Base-by-base conservation (phyloP, 257 asterid genomes). In the Ilex asprella region DNA sequence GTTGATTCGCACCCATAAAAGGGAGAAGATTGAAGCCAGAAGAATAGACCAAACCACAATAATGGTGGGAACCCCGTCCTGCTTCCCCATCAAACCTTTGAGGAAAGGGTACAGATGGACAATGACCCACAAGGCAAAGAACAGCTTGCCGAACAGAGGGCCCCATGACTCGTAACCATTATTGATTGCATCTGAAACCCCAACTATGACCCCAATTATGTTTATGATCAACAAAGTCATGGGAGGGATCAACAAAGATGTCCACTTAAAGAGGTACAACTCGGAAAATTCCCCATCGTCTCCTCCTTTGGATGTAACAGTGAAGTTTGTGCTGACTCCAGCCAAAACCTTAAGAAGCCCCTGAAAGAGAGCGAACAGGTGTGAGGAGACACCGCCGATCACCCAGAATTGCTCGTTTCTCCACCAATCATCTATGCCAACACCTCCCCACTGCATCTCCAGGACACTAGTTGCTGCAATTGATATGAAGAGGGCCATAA, bases 331-430 rank as follows among this genome's bases (percentile, higher is more conserved):
- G 88, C 70, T 81, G 30, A 91, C 96, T 46, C 98, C 98, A 39
- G 84, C 95, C 55, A 88, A 62, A 44, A 91, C 98, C 70, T 91
- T 91, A 55, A 91, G 96, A 27, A 92, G 95, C 71, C 98, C 98
- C 76, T 92, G 98, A 57, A 92, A 57, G 57, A 92, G 86, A 56
- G 98, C 98, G 52, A 92, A 92, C 51, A 91, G 79, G 73, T 91
- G 98, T 1, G 98, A 63, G 0, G 98, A 91, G 49, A 76, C 96
- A 3, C 96, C 98, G 43, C 96, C 96, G 14, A 88, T 91, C 53
- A 91, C 98, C 98, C 98, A 88, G 75, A 91, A 91, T 80, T 91
- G 98, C 87, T 91, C 98, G 47, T 91, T 91, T 79, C 98, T 88
- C 98, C 98, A 88, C 87, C 75, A 68, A 62, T 92, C 95, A 11